phyloP scores from a whole-genome alignment of 441 rosid species.

The Gossypium davidsonii region DNA sequence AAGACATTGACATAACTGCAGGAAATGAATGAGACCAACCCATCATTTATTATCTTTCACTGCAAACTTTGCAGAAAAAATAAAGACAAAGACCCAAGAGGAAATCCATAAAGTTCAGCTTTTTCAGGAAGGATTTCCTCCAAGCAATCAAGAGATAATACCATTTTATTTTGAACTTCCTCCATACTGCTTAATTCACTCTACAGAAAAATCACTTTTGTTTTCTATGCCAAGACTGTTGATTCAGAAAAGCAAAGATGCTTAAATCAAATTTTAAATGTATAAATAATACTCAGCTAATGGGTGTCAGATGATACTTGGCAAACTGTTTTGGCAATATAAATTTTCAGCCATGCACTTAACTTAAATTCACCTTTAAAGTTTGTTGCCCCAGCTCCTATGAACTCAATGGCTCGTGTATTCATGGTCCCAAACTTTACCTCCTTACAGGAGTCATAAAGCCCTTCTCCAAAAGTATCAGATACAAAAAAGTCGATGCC shows the following conservation, averaged over 20 bases:
- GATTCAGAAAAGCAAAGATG: not conserved
- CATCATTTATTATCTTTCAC: not conserved
- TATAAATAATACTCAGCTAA: not conserved
- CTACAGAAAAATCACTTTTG: not conserved
- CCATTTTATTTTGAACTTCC: not conserved
- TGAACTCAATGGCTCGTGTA: constrained; percentile 63
- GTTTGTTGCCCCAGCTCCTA: constrained; percentile 69
- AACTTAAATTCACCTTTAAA: constrained; percentile 41
- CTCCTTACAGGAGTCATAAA: constrained; percentile 63
- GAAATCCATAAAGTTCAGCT: not conserved
- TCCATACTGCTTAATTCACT: not conserved
- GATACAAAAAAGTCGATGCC: constrained; percentile 53
- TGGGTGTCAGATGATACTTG: not conserved
- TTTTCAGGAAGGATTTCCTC: not conserved
- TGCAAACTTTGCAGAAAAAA: not conserved
- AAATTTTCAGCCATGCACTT: not conserved
- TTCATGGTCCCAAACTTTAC: constrained; percentile 84
- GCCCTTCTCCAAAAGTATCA: constrained; percentile 56
- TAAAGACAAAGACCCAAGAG: not conserved
- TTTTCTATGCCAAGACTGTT: not conserved
- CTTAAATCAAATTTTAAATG: not conserved
- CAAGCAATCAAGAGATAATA: not conserved
- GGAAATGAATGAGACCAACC: not conserved
- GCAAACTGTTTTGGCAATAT: not conserved
- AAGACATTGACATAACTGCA: not conserved